Conservation (phyloP, 306 rosid genomes). For the Medicago ruthenica region DNA sequence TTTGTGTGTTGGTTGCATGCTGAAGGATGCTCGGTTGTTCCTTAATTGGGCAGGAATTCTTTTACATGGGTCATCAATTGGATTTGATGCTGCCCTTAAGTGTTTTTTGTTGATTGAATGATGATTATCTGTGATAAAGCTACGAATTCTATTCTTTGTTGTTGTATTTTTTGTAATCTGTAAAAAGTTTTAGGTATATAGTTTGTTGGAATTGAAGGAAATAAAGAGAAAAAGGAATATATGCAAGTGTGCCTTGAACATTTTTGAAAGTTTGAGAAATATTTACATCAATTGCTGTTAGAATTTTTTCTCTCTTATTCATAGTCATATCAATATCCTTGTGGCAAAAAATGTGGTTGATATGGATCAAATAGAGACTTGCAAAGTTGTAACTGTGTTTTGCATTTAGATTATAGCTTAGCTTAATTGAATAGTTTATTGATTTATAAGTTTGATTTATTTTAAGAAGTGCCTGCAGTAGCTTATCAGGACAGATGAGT, state of each 20-base stretch:
- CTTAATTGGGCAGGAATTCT: conserved; percentile 10
- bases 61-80: conserved; percentile 15
- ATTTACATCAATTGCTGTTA: background rate
- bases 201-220: conserved; percentile 10
- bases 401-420: background rate
- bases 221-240: background rate
- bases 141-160: conserved; percentile 6
- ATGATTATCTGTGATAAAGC: background rate
- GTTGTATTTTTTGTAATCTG: background rate
- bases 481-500: too few relatives aligned
- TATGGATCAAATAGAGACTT: background rate
- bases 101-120: conserved; percentile 2
- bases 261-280: conserved; percentile 8
- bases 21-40: conserved; percentile 46
- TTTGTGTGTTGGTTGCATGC: conserved; percentile 35
- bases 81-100: conserved; percentile 5
- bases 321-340: background rate
- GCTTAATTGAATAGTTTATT: too few relatives aligned
- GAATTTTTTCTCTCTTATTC: background rate
- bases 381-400: background rate
- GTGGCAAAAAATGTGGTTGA: background rate
- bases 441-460: too few relatives aligned
- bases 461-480: too few relatives aligned
- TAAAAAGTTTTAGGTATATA: conserved; percentile 20
- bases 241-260: background rate